A percentile compares a stretch with the other conserved stretches of the same genome.
phyloP scores from a whole-genome alignment of 148 eudicot species.

The Rhododendron mucronatum region DNA sequence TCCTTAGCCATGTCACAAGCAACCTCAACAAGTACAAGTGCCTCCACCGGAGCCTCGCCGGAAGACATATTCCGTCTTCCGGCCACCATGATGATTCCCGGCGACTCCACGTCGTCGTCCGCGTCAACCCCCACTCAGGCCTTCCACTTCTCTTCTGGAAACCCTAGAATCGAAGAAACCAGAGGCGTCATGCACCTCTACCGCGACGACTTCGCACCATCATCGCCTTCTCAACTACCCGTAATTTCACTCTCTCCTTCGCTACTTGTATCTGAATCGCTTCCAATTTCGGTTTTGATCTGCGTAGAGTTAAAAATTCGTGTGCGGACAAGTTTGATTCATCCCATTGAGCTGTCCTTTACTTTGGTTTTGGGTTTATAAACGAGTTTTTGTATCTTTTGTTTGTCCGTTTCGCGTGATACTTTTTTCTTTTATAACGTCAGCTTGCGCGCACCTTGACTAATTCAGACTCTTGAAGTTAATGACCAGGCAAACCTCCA shows the following conservation, averaged over 20 bases:
- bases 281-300: not conserved
- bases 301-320: not conserved
- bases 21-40: conserved; percentile 29
- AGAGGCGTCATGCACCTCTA: conserved; percentile 69
- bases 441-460: not conserved
- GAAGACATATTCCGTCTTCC: conserved; percentile 22
- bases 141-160: conserved; percentile 79
- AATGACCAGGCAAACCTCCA: not conserved
- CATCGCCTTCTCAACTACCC: conserved; percentile 48
- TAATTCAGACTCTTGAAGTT: not conserved
- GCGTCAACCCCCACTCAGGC: conserved; percentile 30
- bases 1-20: conserved; percentile 23
- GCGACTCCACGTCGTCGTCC: conserved; percentile 20
- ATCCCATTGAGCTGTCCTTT: not conserved
- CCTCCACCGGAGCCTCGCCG: conserved; percentile 23
- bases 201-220: conserved; percentile 32
- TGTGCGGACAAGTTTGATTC: not conserved
- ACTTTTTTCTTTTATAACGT: no score
- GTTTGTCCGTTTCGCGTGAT: not conserved
- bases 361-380: not conserved
- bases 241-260: conserved; percentile 24
- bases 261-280: not conserved
- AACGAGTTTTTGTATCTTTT: not conserved
- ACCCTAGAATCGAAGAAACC: conserved; percentile 91
- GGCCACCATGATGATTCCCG: conserved; percentile 19